Conservation (phyloP, 2,329 filamentous ascomycete species). For the Colletotrichum caudatum region DNA sequence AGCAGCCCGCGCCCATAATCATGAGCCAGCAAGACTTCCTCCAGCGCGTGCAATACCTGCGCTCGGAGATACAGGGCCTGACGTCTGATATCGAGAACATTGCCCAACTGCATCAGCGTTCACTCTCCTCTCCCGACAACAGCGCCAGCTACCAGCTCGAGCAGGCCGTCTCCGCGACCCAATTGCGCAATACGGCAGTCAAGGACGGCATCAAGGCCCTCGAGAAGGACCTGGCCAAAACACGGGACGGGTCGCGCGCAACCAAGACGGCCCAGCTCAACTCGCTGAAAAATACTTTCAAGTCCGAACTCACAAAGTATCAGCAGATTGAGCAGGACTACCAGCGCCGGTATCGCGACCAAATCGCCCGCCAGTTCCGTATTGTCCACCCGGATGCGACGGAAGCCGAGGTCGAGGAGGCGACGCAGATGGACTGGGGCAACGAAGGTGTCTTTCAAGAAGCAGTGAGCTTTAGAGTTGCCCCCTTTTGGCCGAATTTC, state of each 20-base stretch:
- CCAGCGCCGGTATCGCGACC: slow-evolving; percentile 77
- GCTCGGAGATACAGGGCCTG: slow-evolving; percentile 75
- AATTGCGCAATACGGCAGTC: slow-evolving; percentile 79
- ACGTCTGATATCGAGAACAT: slow-evolving; percentile 76
- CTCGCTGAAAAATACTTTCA: slow-evolving; percentile 78
- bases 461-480: slow-evolving; percentile 68
- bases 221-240: slow-evolving; percentile 76
- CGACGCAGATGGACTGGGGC: slow-evolving; percentile 78
- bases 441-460: slow-evolving; percentile 86
- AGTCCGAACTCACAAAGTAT: slow-evolving; percentile 77
- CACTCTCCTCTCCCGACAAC: slow-evolving; percentile 74
- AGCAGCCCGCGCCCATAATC: slow-evolving; percentile 44
- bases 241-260: slow-evolving; percentile 68
- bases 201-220: slow-evolving; percentile 83
- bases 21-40: slow-evolving; percentile 77
- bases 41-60: slow-evolving; percentile 73
- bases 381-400: slow-evolving; percentile 87
- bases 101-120: slow-evolving; percentile 76
- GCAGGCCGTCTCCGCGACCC: slow-evolving; percentile 75
- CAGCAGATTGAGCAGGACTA: slow-evolving; percentile 78
- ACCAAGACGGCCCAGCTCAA: slow-evolving; percentile 78
- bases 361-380: slow-evolving; percentile 83
- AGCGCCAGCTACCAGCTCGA: slow-evolving; percentile 70
- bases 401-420: slow-evolving; percentile 77
- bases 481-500: not conserved